phyloP scores from a whole-genome alignment of 352 stramenopile species.

The Blastocystis sp. region DNA sequence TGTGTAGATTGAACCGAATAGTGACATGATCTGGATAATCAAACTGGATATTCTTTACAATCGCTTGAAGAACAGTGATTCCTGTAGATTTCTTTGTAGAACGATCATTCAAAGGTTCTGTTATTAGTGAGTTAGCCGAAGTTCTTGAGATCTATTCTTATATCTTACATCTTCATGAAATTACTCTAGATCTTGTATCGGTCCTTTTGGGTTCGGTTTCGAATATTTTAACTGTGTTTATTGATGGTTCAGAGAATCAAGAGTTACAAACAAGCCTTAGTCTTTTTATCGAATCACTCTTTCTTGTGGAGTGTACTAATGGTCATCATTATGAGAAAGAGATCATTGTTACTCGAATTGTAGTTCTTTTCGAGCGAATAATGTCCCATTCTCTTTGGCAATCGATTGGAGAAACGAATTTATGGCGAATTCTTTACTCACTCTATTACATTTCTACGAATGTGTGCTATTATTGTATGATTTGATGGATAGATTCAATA shows the following conservation, averaged over 20 bases:
- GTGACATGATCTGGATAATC: background rate
- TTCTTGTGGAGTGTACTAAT: background rate
- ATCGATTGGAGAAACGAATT: background rate
- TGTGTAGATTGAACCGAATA: slow-evolving; percentile 7
- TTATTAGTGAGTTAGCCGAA: background rate
- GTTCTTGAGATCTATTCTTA: slow-evolving; percentile 39
- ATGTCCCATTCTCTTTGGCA: background rate
- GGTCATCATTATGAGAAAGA: background rate
- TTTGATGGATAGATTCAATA: background rate
- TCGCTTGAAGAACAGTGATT: background rate
- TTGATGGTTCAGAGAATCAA: background rate
- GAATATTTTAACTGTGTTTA: no score
- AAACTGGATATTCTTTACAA: slow-evolving; percentile 44
- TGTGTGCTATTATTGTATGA: background rate
- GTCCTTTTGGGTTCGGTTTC: background rate
- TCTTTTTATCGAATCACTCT: slow-evolving; percentile 21
- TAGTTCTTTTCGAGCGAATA: background rate
- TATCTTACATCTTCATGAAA: slow-evolving; percentile 23
- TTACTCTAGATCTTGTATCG: slow-evolving; percentile 2
- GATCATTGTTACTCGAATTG: background rate
- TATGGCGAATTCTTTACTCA: slow-evolving; percentile 31
- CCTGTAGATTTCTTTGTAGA: background rate
- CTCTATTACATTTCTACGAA: slow-evolving; percentile 15
- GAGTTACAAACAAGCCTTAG: background rate
- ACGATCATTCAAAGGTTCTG: background rate